phyloP scores from a whole-genome alignment of 73 alveolate genomes.

The Stentor coeruleus region DNA sequence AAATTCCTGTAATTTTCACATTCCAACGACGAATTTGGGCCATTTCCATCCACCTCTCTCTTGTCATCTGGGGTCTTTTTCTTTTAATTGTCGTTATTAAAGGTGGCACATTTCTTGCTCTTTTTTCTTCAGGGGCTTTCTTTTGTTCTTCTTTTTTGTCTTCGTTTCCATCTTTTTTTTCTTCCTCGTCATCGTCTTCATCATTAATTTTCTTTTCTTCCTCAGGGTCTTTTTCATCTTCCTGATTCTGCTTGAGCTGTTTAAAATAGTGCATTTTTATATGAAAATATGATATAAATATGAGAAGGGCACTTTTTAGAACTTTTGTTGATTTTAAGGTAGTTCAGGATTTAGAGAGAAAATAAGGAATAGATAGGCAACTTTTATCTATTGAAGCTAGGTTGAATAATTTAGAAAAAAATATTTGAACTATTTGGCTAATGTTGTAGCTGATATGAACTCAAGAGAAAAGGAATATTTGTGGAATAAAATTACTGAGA shows the following conservation, averaged over 20 bases:
- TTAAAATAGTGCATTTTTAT: background rate
- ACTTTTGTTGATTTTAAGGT: too few species aligned
- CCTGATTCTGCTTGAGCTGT: conserved; percentile 17
- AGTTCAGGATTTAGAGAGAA: too few species aligned
- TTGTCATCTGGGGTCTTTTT: conserved; percentile 7
- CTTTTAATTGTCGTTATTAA: background rate
- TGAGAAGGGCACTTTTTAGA: too few species aligned
- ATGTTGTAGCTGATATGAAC: too few species aligned
- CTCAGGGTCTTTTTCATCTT: background rate
- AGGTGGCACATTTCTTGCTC: conserved; percentile 2
- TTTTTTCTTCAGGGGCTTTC: conserved; percentile 2
- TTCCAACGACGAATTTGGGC: conserved; percentile 19
- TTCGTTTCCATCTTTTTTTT: conserved; percentile 5
- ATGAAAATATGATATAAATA: too few species aligned
- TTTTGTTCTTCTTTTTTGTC: conserved; percentile 12
- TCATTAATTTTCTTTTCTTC: conserved; percentile 1
- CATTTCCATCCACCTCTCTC: conserved; percentile 17
- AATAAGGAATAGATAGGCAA: too few species aligned
- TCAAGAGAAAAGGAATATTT: too few species aligned
- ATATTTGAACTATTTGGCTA: too few species aligned
- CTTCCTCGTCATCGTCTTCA: conserved; percentile 12
- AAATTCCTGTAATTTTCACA: background rate
- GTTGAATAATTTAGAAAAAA: too few species aligned
- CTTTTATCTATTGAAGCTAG: too few species aligned
- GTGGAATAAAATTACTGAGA: too few species aligned